Conservation (phyloP, 441 rosid genomes). For the Mallotus japonicus region DNA sequence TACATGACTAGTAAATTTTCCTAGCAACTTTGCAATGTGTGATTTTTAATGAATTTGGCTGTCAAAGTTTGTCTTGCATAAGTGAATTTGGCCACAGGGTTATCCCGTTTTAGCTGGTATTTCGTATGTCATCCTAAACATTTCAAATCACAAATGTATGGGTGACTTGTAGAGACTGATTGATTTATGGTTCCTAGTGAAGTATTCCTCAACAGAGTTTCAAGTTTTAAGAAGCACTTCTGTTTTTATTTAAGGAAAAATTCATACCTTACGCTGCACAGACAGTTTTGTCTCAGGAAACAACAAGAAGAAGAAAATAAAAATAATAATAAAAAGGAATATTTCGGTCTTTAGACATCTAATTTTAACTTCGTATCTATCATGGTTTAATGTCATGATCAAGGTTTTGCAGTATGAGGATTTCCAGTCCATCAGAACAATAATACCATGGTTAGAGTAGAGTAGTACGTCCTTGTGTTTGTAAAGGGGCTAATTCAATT, state of each 20-base stretch:
- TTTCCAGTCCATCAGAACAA: neutral
- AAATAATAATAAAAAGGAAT: no score
- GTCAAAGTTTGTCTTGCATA: neutral
- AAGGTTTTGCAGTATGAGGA: neutral
- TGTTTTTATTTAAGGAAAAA: no score
- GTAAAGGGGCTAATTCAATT: neutral
- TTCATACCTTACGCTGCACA: no score
- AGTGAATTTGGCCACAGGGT: neutral
- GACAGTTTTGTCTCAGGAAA: no score
- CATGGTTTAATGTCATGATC: no score
- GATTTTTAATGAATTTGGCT: constrained; percentile 8
- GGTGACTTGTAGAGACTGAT: no score
- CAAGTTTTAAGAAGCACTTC: no score
- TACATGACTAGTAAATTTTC: constrained; percentile 21
- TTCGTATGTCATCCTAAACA: neutral
- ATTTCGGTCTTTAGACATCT: neutral
- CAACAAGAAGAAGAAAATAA: no score
- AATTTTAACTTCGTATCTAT: no score
- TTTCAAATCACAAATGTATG: neutral
- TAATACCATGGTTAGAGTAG: neutral
- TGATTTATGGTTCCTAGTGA: no score
- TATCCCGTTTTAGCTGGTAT: neutral
- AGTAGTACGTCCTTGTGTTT: neutral
- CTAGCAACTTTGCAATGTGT: neutral
- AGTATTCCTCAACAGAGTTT: no score